phyloP scores from a whole-genome alignment of 192 early-diverging fungal genomes.

The Chytriomyces sp. region DNA sequence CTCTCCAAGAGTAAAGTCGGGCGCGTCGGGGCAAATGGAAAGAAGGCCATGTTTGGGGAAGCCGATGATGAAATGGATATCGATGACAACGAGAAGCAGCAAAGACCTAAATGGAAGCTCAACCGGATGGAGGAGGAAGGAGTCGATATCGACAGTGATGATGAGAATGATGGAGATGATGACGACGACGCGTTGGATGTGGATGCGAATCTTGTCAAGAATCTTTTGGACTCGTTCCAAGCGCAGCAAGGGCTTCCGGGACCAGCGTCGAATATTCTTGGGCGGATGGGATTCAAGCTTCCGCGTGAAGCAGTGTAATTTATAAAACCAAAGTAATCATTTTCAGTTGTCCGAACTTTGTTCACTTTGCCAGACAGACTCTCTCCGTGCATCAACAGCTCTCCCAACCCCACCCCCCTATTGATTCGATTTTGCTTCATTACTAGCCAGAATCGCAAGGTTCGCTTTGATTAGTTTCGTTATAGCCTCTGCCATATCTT shows the following conservation, averaged over 20 bases:
- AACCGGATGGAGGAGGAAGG: slow-evolving; percentile 22
- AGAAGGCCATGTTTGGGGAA: slow-evolving; percentile 1
- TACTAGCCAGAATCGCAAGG: no score
- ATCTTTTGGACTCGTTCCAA: slow-evolving; percentile 88
- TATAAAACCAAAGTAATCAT: not conserved
- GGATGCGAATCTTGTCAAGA: slow-evolving; percentile 87
- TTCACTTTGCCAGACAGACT: no score
- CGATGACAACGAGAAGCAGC: slow-evolving; percentile 4
- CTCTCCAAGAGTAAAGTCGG: slow-evolving; percentile 30
- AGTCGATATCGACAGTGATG: slow-evolving; percentile 19
- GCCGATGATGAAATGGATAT: not conserved
- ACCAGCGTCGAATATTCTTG: slow-evolving; percentile 80
- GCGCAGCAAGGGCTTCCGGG: slow-evolving; percentile 92
- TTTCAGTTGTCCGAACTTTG: not conserved
- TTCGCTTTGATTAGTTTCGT: no score
- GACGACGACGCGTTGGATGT: slow-evolving; percentile 62
- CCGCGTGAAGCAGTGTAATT: slow-evolving; percentile 1
- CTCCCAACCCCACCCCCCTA: no score
- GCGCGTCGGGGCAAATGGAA: not conserved
- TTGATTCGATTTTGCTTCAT: no score
- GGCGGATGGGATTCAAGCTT: slow-evolving; percentile 67
- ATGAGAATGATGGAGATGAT: slow-evolving; percentile 29
- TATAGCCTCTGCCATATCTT: no score
- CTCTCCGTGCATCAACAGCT: no score
- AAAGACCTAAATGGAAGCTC: slow-evolving; percentile 19